Percentiles rank a stretch among this genome's conserved stretches.
phyloP scores from a whole-genome alignment of 2,329 filamentous ascomycete genomes.

The Sordariomycetes sp. region DNA sequence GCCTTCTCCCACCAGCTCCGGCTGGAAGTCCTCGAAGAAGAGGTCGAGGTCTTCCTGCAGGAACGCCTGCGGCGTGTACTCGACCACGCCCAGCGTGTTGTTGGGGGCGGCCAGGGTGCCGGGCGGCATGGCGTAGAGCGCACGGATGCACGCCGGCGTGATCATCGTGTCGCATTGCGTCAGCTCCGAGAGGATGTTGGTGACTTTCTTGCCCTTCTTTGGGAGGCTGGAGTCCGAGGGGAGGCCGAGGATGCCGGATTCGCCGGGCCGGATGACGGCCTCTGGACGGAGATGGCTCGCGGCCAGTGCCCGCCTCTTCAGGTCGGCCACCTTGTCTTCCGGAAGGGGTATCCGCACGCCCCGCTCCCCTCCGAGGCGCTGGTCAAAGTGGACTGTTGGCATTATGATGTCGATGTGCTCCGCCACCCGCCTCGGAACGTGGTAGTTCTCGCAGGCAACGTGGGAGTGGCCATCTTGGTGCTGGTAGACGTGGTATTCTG shows the following conservation, averaged over 20 bases:
- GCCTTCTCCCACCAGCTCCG: constrained; percentile 28
- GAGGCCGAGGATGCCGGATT: constrained; percentile 16
- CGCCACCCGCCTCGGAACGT: constrained; percentile 23
- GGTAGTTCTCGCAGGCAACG: constrained; percentile 29
- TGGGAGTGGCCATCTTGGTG: constrained; percentile 23
- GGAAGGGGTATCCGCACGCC: constrained; percentile 12
- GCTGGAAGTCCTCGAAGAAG: constrained; percentile 33
- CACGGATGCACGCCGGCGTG: constrained; percentile 43
- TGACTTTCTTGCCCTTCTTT: constrained; percentile 18
- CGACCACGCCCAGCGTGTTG: constrained; percentile 41
- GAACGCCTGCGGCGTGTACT: constrained; percentile 40
- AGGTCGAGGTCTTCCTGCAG: constrained; percentile 34
- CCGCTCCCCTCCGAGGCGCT: constrained; percentile 15
- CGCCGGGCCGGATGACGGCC: neutral
- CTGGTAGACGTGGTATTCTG: constrained; percentile 40
- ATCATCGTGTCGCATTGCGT: constrained; percentile 38
- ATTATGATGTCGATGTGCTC: constrained; percentile 29
- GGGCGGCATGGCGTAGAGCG: constrained; percentile 32
- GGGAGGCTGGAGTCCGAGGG: constrained; percentile 14
- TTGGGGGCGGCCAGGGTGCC: constrained; percentile 20
- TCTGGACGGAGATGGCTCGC: constrained; percentile 9
- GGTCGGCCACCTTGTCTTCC: constrained; percentile 12
- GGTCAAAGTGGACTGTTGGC: constrained; percentile 27
- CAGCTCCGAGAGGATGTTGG: constrained; percentile 17
- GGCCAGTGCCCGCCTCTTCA: constrained; percentile 11